Conservation (phyloP, 345 rosid species). For the Diplotaxis tenuifolia region DNA sequence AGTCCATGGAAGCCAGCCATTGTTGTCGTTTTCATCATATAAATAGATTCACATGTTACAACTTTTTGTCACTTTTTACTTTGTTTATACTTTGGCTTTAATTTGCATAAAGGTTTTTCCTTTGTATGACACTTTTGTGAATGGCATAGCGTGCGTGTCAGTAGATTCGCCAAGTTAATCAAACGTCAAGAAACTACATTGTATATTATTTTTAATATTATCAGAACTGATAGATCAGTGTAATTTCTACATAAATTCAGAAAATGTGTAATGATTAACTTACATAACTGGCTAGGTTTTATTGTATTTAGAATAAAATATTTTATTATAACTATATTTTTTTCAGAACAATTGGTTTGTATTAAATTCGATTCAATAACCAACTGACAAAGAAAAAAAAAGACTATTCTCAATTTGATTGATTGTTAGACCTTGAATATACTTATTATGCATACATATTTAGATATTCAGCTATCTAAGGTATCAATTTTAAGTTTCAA, state of each 20-base stretch:
- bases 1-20: slow-evolving; percentile 31
- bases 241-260: background rate
- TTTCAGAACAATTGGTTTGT: background rate
- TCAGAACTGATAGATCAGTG: background rate
- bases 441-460: background rate
- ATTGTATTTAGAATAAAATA: background rate
- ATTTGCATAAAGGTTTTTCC: slow-evolving; percentile 19
- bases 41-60: slow-evolving; percentile 23
- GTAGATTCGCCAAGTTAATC: slow-evolving; percentile 29
- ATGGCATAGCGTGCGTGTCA: slow-evolving; percentile 19
- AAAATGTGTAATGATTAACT: background rate
- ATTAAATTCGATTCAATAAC: background rate
- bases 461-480: background rate
- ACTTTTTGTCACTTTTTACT: background rate
- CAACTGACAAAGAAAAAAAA: background rate
- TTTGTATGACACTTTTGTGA: slow-evolving; percentile 5
- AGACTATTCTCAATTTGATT: background rate
- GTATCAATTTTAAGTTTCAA: background rate
- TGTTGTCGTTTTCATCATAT: slow-evolving; percentile 28
- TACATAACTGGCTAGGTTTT: background rate
- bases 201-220: background rate
- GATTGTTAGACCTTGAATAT: background rate
- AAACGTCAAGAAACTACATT: slow-evolving; percentile 15
- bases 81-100: slow-evolving; percentile 20
- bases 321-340: background rate